Conservation (phyloP, 208 protist genomes). For the Acanthamoeba castellanii region DNA sequence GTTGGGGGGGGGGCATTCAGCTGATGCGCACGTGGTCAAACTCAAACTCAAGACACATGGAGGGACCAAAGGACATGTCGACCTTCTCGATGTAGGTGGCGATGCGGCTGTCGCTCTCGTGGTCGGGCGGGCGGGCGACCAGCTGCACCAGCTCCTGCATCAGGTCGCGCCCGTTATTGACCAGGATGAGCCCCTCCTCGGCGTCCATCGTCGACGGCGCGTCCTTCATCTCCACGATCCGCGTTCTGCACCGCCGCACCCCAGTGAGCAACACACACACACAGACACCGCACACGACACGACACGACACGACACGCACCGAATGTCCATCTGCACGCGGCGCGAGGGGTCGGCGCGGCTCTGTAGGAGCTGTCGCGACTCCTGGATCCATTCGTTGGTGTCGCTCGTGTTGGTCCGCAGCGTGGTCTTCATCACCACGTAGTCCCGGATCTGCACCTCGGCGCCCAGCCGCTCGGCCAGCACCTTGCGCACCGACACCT, state of each 20-base stretch:
- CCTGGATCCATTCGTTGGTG: background rate
- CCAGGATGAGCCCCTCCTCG: conserved; percentile 25
- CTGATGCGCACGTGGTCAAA: background rate
- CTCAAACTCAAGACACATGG: conserved; percentile 12
- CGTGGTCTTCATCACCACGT: background rate
- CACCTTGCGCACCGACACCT: background rate
- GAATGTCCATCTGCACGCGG: background rate
- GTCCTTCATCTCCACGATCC: conserved; percentile 4
- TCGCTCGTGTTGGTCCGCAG: background rate
- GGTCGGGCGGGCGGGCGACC: background rate
- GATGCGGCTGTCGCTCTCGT: conserved; percentile 15
- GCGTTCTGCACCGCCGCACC: background rate
- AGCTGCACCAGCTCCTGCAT: background rate
- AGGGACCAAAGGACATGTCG: conserved; percentile 9
- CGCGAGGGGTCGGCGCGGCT: conserved; percentile 22
- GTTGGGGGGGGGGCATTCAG: too few relatives aligned
- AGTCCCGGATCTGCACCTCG: background rate
- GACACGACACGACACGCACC: background rate
- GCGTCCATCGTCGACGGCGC: background rate
- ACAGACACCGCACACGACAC: background rate
- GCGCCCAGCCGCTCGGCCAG: background rate
- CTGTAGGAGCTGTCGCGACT: conserved; percentile 5
- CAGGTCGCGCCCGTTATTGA: background rate
- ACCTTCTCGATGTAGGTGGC: conserved; percentile 24
- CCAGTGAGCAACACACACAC: background rate